Base-by-base conservation (phyloP, 1,284 basidiomycete genomes). In the Exobasidium rhododendri region DNA sequence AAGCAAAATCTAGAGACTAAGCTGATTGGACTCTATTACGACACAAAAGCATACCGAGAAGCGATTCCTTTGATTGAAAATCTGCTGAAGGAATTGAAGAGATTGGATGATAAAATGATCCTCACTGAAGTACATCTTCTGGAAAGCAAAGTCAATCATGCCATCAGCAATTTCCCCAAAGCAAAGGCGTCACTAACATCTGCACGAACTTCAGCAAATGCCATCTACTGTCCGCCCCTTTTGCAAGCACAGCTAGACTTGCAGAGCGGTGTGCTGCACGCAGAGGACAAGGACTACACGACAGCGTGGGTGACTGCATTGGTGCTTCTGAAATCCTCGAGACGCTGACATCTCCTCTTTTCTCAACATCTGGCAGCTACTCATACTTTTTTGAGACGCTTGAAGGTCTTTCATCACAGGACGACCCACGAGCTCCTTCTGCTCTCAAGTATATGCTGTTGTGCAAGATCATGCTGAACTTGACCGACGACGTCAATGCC, bases 371-470 rank as follows among this genome's bases (percentile, higher is more conserved):
- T 10, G 7, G 17, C 35, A 40, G 35, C 10, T 97, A 97, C 80
- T 94, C 92, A 0, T 98, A 98, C 83, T 97, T 97, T 82, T 94
- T 92, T 72, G 94, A 98, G 81, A 89, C 92, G 1, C 94, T 97
- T 69, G 94, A 98, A 73, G 92, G 91, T 1, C 89, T 91, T 66
- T 46, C 61, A 26, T 54, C 58, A 4, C 80, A 83, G 30, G 84
- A 85, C 54, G 83, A 85, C 63, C 69, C 80, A 26, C 82, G 70
- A 71, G 87, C 93, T 0, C 83, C 94, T n/a, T 85, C 86, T 2
- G 92, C 92, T 10, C 84, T 98, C 68, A 97, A 97, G 82, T 97
- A 97, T 82, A 96, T 97, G 93, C 84, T 97, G 13, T 82, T 97
- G 52, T 97, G 94, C 82, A 97, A 97, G 81, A 89, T 97, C 78